phyloP scores from a whole-genome alignment of 345 rosid genomes.

The Turritis glabra region DNA sequence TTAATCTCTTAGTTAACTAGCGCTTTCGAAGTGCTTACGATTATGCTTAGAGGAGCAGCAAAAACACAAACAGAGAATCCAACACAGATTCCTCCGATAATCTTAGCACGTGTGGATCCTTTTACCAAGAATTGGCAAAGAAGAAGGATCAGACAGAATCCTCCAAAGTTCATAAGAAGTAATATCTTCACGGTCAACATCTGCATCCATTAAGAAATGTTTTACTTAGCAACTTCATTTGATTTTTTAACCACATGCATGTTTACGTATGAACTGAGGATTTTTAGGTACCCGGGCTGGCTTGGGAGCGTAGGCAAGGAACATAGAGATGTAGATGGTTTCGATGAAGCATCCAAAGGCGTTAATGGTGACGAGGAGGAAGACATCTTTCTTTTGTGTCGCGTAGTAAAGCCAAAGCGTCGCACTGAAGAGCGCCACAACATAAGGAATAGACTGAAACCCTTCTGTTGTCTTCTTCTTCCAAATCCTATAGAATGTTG shows the following conservation, averaged over 20 bases:
- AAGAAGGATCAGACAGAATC: slow-evolving; percentile 42
- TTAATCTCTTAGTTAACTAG: not conserved
- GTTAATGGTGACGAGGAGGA: slow-evolving; percentile 53
- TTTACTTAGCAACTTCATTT: slow-evolving; percentile 1
- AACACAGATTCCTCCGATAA: slow-evolving; percentile 53
- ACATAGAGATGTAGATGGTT: slow-evolving; percentile 48
- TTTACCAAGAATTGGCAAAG: slow-evolving; percentile 42
- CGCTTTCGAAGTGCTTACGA: slow-evolving; percentile 31
- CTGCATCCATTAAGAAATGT: slow-evolving; percentile 34
- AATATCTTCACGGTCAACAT: slow-evolving; percentile 46
- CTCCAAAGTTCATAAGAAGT: slow-evolving; percentile 47
- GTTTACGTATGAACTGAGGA: not conserved
- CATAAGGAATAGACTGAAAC: slow-evolving; percentile 66
- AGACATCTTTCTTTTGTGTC: slow-evolving; percentile 38
- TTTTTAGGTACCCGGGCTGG: slow-evolving; percentile 46
- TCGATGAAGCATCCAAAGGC: slow-evolving; percentile 50
- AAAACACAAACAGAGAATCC: slow-evolving; percentile 51
- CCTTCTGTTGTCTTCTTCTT: slow-evolving; percentile 67
- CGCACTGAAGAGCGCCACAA: slow-evolving; percentile 52
- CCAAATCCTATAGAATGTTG: slow-evolving; percentile 57
- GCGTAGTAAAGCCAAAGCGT: slow-evolving; percentile 70
- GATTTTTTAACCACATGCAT: not conserved
- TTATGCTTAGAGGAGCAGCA: slow-evolving; percentile 55
- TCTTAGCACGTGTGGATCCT: slow-evolving; percentile 37
- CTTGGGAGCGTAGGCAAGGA: slow-evolving; percentile 52